Percentiles rank a stretch among this genome's conserved stretches.
phyloP scores from a whole-genome alignment of 768 basidiomycete species.

The Rhodocollybia butyracea region DNA sequence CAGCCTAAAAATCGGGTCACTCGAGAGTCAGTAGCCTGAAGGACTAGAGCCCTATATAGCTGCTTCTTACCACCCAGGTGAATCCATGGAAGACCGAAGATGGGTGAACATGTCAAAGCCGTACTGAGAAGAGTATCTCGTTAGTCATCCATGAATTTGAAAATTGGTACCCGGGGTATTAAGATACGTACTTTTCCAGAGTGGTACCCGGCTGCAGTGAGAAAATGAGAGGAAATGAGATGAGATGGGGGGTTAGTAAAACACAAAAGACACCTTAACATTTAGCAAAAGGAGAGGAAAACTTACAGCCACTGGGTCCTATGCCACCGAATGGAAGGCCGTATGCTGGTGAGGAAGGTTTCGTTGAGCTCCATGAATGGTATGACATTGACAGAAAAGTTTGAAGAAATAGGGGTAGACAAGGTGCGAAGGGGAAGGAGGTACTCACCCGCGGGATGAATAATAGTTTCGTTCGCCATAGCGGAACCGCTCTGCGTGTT shows the following conservation, averaged over 20 bases:
- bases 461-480: conserved; percentile 58
- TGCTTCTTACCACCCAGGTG: conserved; percentile 51
- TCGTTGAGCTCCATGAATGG: no score
- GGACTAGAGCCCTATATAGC: conserved; percentile 14
- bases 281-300: no score
- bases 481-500: conserved; percentile 56
- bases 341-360: conserved; percentile 16
- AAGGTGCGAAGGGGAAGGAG: no score
- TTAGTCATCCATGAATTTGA: conserved; percentile 41
- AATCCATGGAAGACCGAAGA: conserved; percentile 55
- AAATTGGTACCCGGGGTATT: conserved; percentile 49
- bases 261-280: no score
- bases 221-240: not conserved
- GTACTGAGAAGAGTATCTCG: conserved; percentile 23
- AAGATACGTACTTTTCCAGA: conserved; percentile 49
- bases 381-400: no score
- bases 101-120: conserved; percentile 81
- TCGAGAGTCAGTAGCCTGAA: not conserved
- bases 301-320: conserved; percentile 65
- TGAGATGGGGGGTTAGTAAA: no score
- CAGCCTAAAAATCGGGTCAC: conserved; percentile 30
- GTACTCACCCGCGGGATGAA: conserved; percentile 43
- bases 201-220: conserved; percentile 53
- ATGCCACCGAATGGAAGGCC: conserved; percentile 52
- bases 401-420: no score